Base-by-base conservation (phyloP, 2,329 filamentous ascomycete genomes). In the Trichophaea hybrida region DNA sequence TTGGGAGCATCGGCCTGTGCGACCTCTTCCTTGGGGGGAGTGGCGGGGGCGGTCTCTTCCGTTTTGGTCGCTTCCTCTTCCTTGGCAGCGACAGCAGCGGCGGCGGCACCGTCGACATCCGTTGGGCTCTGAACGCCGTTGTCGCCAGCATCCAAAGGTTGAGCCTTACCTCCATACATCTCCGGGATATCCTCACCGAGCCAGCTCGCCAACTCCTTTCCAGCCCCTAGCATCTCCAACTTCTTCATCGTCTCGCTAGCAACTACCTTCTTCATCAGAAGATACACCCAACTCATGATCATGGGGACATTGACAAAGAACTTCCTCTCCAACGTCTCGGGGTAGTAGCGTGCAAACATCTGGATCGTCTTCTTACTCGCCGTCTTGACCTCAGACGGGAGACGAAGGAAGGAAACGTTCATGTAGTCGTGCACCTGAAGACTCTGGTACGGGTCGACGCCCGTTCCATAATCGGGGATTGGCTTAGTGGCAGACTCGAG, bases 351-450 rank as follows among this genome's bases (percentile, higher is more conserved):
- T 55, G 83, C 80, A 71, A 96, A 88, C 55, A 86, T 78, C 63
- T 85, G 79, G 71, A 96, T 94, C 50, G 87, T 90, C 74, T 90
- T 82, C 69, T 82, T 83, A 65, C 82, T 85, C 13, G 87, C 86
- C 2, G 82, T 78, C 72, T 86, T 89, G 73, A 93, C 83, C 59
- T 79, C 76, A 0, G 86, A 80, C 59, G 91, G 84, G 75, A 87
- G 83, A 61, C 88, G 83, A 67, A 96, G 77, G 77, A 96, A 95
- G 69, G 83, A 88, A 70, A 94, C 83, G 64, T 82, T 84, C 68
- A 86, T 81, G 77, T 96, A 96, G 76, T 97, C 91, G 74, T 97
- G 91, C 33, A 96, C 83, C 73, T 96, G 90, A 68, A 87, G 80
- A 76, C 94, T 89, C 73, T 91, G 87, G 75, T 95, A 94, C 0